Conservation (phyloP, 2,329 filamentous ascomycete species). For the Alternaria atra region DNA sequence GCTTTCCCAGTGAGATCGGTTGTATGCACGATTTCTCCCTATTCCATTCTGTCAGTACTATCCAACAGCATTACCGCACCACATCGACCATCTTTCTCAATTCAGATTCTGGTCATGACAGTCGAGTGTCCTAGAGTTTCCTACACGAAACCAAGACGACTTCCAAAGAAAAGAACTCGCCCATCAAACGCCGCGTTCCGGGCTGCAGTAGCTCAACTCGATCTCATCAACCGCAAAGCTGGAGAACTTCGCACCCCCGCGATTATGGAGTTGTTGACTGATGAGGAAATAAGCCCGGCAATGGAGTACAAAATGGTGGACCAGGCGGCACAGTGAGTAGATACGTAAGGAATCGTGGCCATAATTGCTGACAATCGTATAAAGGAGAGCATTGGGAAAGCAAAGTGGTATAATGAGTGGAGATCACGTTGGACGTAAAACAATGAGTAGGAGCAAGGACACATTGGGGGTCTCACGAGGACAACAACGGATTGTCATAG, state of each 20-base stretch:
- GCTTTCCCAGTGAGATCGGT: neutral
- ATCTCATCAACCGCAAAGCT: neutral
- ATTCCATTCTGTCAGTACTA: neutral
- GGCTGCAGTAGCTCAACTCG: neutral
- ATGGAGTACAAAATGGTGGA: neutral
- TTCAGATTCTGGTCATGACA: neutral
- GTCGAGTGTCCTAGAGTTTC: neutral
- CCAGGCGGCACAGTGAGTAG: neutral
- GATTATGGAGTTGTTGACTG: neutral
- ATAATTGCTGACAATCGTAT: neutral
- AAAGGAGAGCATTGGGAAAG: neutral
- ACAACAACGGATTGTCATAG: neutral
- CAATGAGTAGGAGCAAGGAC: neutral
- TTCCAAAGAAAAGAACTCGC: neutral
- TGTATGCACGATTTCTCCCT: neutral
- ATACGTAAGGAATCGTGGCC: rapidly evolving
- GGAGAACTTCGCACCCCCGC: neutral
- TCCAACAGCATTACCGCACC: neutral
- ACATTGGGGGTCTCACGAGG: too few relatives aligned
- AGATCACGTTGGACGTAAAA: neutral
- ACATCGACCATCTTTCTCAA: neutral
- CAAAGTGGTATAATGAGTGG: neutral
- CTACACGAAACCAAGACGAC: neutral
- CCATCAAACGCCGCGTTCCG: neutral
- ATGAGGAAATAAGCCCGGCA: neutral